Evolutionary conservation across 495 filamentous ascomycete genomes (phyloP).

Genomic region (Penicillium parvum): DNA sequence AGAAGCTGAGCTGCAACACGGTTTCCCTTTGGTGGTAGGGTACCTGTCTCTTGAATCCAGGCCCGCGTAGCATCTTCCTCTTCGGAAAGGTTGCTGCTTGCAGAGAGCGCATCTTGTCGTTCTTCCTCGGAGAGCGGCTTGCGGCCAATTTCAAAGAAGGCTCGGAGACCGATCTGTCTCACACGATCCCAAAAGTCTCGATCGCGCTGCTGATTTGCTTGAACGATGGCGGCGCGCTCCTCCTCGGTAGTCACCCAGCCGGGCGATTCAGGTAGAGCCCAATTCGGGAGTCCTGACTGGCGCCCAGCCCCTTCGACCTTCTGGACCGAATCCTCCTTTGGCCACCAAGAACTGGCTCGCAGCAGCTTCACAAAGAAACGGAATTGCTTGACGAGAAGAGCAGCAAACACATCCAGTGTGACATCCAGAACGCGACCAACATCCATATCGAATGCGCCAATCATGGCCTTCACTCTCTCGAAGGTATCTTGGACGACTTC

Average conservation of each 20-base stretch:
- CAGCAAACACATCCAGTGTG: constrained; percentile 81
- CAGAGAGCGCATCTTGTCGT: constrained; percentile 40
- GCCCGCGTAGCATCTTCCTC: constrained; percentile 51
- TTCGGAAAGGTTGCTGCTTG: constrained; percentile 32
- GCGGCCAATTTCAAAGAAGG: constrained; percentile 83
- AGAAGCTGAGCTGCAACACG: constrained; percentile 88
- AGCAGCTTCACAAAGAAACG: constrained; percentile 91
- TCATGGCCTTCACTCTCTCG: constrained; percentile 81
- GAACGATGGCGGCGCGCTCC: constrained; percentile 50
- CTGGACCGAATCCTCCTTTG: constrained; percentile 49
- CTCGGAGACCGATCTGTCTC: constrained; percentile 67
- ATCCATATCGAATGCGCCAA: constrained; percentile 90
- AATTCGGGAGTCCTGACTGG: constrained; percentile 62
- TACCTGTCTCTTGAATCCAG: constrained; percentile 77
- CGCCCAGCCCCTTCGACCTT: constrained; percentile 28
- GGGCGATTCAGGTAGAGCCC: constrained; percentile 71
- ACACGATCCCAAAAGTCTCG: constrained; percentile 75
- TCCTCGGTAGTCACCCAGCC: constrained; percentile 57
- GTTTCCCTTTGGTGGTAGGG: constrained; percentile 79
- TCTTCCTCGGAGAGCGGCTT: constrained; percentile 50
- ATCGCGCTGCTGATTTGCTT: constrained; percentile 60
- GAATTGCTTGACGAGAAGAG: constrained; percentile 76
- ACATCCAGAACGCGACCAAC: constrained; percentile 93
- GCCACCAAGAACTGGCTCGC: constrained; percentile 95
- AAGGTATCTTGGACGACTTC: constrained; percentile 66